A percentile compares a stretch with the other conserved stretches of the same genome.
Conservation (phyloP, 2,329 filamentous ascomycete species). For the Leptodontidium sp. region DNA sequence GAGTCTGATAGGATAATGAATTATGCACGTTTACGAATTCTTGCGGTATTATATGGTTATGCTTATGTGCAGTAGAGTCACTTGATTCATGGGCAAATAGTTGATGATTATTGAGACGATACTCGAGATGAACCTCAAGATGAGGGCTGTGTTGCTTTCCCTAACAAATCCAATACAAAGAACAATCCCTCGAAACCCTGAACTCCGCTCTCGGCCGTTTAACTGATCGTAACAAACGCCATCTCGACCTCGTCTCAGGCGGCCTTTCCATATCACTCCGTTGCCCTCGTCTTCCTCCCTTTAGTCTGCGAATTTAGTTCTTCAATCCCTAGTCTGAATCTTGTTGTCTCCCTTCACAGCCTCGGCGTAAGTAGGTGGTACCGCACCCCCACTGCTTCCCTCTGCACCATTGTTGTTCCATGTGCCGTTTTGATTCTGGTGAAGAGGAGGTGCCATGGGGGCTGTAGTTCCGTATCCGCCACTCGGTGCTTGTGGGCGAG, state of each 20-base stretch:
- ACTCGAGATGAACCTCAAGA: background rate
- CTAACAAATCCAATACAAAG: conserved; percentile 17
- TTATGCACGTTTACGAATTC: conserved; percentile 19
- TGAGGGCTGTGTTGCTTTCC: background rate
- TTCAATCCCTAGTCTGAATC: conserved; percentile 66
- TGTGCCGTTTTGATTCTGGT: conserved; percentile 45
- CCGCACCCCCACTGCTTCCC: conserved; percentile 52
- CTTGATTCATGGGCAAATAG: background rate
- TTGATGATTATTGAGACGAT: background rate
- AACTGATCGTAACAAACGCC: conserved; percentile 20
- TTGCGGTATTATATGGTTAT: too few species aligned
- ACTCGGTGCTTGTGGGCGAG: conserved; percentile 13
- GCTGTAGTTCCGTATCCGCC: conserved; percentile 45
- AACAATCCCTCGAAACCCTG: conserved; percentile 7
- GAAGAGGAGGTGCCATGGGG: conserved; percentile 46
- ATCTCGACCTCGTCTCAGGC: conserved; percentile 10
- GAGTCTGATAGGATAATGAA: conserved; percentile 42
- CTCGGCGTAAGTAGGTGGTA: conserved; percentile 88
- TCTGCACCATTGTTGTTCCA: conserved; percentile 47
- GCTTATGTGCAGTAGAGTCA: background rate
- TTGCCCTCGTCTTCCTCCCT: background rate
- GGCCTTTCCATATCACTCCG: background rate
- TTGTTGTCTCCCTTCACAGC: conserved; percentile 92
- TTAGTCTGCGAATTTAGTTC: background rate
- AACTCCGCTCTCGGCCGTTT: conserved; percentile 23